phyloP scores from a whole-genome alignment of 257 asterid species.

The Scutellaria minor region DNA sequence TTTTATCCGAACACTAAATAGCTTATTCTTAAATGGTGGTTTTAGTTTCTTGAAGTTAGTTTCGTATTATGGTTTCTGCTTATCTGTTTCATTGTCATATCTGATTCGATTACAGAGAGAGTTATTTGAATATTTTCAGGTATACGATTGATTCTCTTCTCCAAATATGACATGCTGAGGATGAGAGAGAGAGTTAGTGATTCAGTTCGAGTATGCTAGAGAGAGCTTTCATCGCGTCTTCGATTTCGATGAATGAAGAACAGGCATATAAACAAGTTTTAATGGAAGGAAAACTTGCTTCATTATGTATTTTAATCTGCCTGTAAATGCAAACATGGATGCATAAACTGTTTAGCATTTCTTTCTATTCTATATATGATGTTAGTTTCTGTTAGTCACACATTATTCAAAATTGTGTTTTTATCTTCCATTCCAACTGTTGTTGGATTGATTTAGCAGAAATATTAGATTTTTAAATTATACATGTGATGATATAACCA shows the following conservation, averaged over 20 bases:
- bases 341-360: background rate
- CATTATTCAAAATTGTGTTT: too few relatives aligned
- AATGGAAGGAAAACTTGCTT: constrained; percentile 1
- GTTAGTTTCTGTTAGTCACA: too few relatives aligned
- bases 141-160: constrained; percentile 30
- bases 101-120: background rate
- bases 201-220: constrained; percentile 6
- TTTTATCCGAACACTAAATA: too few relatives aligned
- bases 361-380: too few relatives aligned
- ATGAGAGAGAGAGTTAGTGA: constrained; percentile 27
- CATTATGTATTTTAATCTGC: constrained; percentile 16
- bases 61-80: background rate
- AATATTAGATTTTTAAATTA: too few relatives aligned
- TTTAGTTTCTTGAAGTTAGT: too few relatives aligned
- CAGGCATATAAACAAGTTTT: background rate
- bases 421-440: too few relatives aligned
- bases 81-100: background rate
- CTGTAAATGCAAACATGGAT: constrained; percentile 32
- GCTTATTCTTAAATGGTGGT: too few relatives aligned
- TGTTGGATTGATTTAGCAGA: too few relatives aligned
- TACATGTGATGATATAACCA: too few relatives aligned
- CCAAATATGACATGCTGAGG: constrained; percentile 62
- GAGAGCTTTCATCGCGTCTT: constrained; percentile 22
- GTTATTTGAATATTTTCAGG: constrained; percentile 35
- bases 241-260: constrained; percentile 27